Evolutionary conservation across 2,329 filamentous ascomycete species (phyloP).

Genomic region (Teratosphaeria zuluensis): DNA sequence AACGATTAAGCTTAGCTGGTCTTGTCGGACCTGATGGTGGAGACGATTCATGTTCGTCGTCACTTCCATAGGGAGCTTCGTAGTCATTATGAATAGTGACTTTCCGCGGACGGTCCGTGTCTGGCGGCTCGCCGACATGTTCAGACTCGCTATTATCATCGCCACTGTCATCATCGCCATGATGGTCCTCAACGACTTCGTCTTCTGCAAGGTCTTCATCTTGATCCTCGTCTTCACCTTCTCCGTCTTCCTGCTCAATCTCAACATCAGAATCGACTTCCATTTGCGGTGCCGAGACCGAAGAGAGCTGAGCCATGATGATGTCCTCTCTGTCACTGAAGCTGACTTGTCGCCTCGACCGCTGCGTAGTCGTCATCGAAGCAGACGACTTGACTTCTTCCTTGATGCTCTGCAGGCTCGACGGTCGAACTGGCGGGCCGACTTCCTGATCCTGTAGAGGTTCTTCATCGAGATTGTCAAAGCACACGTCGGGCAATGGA

Average conservation of each 20-base stretch:
- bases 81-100: neutral
- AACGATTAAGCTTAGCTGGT: neutral
- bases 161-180: neutral
- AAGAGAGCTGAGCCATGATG: conserved; percentile 16
- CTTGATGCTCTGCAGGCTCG: neutral
- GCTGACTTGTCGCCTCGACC: conserved; percentile 5
- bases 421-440: neutral
- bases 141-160: neutral
- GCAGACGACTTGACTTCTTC: neutral
- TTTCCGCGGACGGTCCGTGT: neutral
- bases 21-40: neutral
- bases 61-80: neutral
- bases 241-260: conserved; percentile 6
- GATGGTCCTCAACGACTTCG: neutral
- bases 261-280: conserved; percentile 4
- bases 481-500: conserved; percentile 18
- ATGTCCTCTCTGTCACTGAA: conserved; percentile 13
- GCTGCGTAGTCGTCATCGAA: neutral
- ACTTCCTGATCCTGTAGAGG: conserved; percentile 2
- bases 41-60: neutral
- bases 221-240: conserved; percentile 1
- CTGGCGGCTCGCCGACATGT: neutral
- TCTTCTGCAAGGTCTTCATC: neutral
- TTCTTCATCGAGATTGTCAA: conserved; percentile 7
- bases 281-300: conserved; percentile 15